Conservation (phyloP, 1,284 basidiomycete genomes). For the Stereum hirsutum region DNA sequence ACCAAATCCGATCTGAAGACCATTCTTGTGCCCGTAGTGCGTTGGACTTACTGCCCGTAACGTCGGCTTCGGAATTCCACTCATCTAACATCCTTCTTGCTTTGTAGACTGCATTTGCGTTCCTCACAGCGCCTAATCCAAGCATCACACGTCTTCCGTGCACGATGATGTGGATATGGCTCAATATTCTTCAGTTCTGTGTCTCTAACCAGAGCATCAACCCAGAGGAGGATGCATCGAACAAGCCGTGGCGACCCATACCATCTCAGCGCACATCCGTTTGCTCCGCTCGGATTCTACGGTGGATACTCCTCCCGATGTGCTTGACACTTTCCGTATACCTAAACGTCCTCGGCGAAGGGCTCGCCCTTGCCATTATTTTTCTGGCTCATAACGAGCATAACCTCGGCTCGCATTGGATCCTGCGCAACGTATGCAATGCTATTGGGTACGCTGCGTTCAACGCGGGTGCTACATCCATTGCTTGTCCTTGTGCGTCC, state of each 20-base stretch:
- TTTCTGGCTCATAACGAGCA: constrained; percentile 27
- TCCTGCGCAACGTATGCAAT: constrained; percentile 26
- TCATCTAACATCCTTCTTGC: neutral
- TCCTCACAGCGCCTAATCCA: constrained; percentile 19
- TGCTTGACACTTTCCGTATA: constrained; percentile 23
- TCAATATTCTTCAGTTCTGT: constrained; percentile 29
- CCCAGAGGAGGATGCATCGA: constrained; percentile 29
- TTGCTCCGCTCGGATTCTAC: constrained; percentile 20
- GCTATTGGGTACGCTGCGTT: constrained; percentile 20
- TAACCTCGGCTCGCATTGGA: constrained; percentile 21
- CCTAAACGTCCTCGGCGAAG: constrained; percentile 22
- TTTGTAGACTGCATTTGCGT: constrained; percentile 24
- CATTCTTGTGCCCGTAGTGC: constrained; percentile 8
- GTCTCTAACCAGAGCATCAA: constrained; percentile 30
- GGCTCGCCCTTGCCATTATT: constrained; percentile 19
- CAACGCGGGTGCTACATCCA: constrained; percentile 13
- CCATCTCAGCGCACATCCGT: constrained; percentile 31
- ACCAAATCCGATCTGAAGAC: constrained; percentile 10
- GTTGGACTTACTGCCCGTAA: no score
- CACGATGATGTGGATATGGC: constrained; percentile 31
- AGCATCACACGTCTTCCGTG: constrained; percentile 12
- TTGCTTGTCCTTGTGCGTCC: constrained; percentile 4
- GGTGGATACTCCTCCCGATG: constrained; percentile 24
- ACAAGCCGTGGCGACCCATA: constrained; percentile 34
- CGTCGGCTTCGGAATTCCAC: neutral